Percentiles rank a stretch among this genome's conserved stretches.
phyloP scores from a whole-genome alignment of 352 stramenopile species.

The Peronospora tabacina region DNA sequence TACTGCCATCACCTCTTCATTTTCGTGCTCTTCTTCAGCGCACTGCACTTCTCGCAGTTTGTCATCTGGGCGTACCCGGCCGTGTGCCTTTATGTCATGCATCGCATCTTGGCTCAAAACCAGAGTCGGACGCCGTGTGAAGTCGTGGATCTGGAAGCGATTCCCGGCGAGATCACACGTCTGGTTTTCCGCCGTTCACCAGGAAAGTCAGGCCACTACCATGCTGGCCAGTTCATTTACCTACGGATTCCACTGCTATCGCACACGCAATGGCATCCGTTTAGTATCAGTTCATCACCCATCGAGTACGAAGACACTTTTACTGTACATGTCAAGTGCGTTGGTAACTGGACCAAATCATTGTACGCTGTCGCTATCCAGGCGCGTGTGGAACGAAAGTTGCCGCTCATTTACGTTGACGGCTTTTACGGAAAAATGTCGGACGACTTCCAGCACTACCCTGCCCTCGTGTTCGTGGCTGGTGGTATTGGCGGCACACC shows the following conservation, averaged over 20 bases:
- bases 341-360: constrained; percentile 72
- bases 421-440: constrained; percentile 83
- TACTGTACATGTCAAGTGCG: constrained; percentile 72
- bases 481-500: constrained; percentile 86
- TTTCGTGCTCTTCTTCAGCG: constrained; percentile 55
- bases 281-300: constrained; percentile 80
- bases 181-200: constrained; percentile 69
- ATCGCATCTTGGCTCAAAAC: constrained; percentile 63
- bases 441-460: constrained; percentile 76
- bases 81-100: constrained; percentile 75
- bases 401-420: constrained; percentile 77
- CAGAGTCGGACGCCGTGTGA: constrained; percentile 67
- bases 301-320: constrained; percentile 83
- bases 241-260: constrained; percentile 66
- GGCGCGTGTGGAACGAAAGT: constrained; percentile 64
- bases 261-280: constrained; percentile 73
- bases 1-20: constrained; percentile 86
- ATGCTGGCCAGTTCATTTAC: constrained; percentile 78
- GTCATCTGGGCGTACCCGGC: constrained; percentile 82
- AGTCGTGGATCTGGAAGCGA: constrained; percentile 75
- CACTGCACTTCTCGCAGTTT: constrained; percentile 71
- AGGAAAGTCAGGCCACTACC: constrained; percentile 70
- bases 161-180: constrained; percentile 75
- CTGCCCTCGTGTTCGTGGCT: constrained; percentile 65
- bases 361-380: constrained; percentile 71